Conservation (phyloP, 208 protist genomes). For the Trypanosoma melophagium region DNA sequence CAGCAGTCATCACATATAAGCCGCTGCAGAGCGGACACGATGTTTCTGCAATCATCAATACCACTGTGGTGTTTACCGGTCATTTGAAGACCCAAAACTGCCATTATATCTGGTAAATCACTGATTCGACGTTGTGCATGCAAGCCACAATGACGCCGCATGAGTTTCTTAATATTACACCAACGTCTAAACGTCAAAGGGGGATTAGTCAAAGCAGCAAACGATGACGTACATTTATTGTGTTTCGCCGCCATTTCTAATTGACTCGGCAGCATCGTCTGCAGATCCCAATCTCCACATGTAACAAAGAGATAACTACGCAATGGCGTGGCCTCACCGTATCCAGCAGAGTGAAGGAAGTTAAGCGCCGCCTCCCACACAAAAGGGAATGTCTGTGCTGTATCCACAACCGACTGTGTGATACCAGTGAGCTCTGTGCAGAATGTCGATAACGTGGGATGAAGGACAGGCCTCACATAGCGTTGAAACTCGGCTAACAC, state of each 20-base stretch:
- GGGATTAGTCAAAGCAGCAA: not conserved
- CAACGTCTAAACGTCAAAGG: conserved; percentile 57
- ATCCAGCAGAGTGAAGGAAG: conserved; percentile 49
- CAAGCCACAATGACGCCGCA: conserved; percentile 23
- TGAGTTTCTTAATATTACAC: conserved; percentile 91
- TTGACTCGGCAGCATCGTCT: conserved; percentile 81
- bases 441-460: conserved; percentile 64
- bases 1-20: conserved; percentile 48
- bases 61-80: conserved; percentile 90
- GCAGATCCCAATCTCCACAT: conserved; percentile 94
- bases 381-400: conserved; percentile 48
- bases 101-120: conserved; percentile 78
- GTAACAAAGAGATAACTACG: conserved; percentile 87
- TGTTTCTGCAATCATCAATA: conserved; percentile 94
- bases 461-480: conserved; percentile 78
- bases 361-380: conserved; percentile 62
- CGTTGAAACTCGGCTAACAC: conserved; percentile 84
- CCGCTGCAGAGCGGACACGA: conserved; percentile 62
- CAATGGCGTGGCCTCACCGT: conserved; percentile 43
- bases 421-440: conserved; percentile 90
- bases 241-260: conserved; percentile 27
- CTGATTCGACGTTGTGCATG: not conserved
- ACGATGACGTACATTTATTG: conserved; percentile 19
- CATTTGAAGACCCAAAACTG: conserved; percentile 51
- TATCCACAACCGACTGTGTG: conserved; percentile 61